Percentiles rank a stretch among this genome's conserved stretches.
Evolutionary conservation across 1,284 basidiomycete species (phyloP).

Genomic region (Naganishia cerealis): DNA sequence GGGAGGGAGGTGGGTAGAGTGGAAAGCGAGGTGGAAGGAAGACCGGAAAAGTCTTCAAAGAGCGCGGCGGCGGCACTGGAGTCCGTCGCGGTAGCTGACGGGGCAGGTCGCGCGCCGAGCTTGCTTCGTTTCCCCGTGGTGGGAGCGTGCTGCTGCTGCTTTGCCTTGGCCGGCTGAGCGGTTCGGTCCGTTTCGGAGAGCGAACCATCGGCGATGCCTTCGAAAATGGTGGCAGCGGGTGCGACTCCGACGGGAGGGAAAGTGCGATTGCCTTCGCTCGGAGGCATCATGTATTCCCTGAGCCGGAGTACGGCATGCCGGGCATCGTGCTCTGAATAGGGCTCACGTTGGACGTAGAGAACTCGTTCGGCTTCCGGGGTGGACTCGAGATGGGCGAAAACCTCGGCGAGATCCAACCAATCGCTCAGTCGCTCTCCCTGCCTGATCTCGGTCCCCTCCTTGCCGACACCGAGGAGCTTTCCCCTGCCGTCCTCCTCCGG

Average conservation of each 20-base stretch:
- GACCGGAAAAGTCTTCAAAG: slow-evolving; percentile 53
- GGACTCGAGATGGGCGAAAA: slow-evolving; percentile 49
- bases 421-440: slow-evolving; percentile 54
- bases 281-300: slow-evolving; percentile 55
- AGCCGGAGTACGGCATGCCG: slow-evolving; percentile 57
- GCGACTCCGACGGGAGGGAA: slow-evolving; percentile 53
- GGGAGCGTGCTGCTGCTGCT: slow-evolving; percentile 43
- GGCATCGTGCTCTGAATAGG: slow-evolving; percentile 58
- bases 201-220: slow-evolving; percentile 55
- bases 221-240: slow-evolving; percentile 57
- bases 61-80: slow-evolving; percentile 45
- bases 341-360: slow-evolving; percentile 54
- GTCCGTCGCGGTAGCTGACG: slow-evolving; percentile 37
- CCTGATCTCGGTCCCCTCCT: slow-evolving; percentile 49
- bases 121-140: slow-evolving; percentile 33
- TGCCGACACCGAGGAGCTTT: slow-evolving; percentile 41
- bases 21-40: slow-evolving; percentile 42
- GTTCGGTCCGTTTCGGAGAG: slow-evolving; percentile 40
- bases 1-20: slow-evolving; percentile 50
- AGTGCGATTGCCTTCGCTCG: slow-evolving; percentile 52
- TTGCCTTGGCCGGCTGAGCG: slow-evolving; percentile 39
- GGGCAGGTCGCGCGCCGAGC: slow-evolving; percentile 34
- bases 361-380: slow-evolving; percentile 40
- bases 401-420: slow-evolving; percentile 53
- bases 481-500: slow-evolving; percentile 31